A percentile compares a stretch with the other conserved stretches of the same genome.
Evolutionary conservation across 116 monocot species (phyloP).

Genomic region (Cymodocea nodosa): DNA sequence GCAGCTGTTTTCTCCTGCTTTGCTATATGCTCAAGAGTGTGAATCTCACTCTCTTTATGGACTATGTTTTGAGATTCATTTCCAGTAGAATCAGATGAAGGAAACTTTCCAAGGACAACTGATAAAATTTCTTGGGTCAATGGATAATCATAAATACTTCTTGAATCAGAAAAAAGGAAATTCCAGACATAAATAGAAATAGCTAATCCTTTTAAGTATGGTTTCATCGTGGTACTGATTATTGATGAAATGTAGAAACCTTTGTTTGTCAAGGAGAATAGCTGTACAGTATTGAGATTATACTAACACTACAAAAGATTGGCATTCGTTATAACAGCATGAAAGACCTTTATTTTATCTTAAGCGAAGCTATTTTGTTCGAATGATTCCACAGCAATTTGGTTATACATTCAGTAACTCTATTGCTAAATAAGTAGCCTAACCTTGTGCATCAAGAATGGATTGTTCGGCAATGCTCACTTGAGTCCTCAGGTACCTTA

Average conservation of each 20-base stretch:
- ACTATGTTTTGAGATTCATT: slow-evolving; percentile 3
- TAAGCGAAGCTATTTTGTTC: too few relatives aligned
- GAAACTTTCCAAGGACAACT: slow-evolving; percentile 35
- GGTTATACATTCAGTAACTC: too few relatives aligned
- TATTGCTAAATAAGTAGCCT: slow-evolving; percentile 3
- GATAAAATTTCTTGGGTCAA: background rate
- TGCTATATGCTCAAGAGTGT: slow-evolving; percentile 35
- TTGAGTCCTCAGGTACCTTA: slow-evolving; percentile 40
- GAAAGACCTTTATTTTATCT: too few relatives aligned
- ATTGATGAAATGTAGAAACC: too few relatives aligned
- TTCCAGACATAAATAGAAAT: background rate
- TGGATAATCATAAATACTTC: background rate
- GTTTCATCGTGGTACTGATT: too few relatives aligned
- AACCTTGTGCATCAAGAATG: slow-evolving; percentile 41
- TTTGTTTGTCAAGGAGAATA: too few relatives aligned
- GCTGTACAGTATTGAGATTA: too few relatives aligned
- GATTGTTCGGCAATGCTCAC: slow-evolving; percentile 28
- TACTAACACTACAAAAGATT: too few relatives aligned
- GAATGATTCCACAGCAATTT: too few relatives aligned
- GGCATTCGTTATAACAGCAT: too few relatives aligned
- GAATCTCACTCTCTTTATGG: slow-evolving; percentile 27
- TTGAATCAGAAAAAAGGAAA: background rate
- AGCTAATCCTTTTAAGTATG: background rate
- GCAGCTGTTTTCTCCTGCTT: slow-evolving; percentile 51
- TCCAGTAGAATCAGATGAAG: slow-evolving; percentile 20